These are phyloP conservation scores for Benincasa hispida DNA, from an alignment of 306 rosid species.

Conservation along the genomic window DNA sequence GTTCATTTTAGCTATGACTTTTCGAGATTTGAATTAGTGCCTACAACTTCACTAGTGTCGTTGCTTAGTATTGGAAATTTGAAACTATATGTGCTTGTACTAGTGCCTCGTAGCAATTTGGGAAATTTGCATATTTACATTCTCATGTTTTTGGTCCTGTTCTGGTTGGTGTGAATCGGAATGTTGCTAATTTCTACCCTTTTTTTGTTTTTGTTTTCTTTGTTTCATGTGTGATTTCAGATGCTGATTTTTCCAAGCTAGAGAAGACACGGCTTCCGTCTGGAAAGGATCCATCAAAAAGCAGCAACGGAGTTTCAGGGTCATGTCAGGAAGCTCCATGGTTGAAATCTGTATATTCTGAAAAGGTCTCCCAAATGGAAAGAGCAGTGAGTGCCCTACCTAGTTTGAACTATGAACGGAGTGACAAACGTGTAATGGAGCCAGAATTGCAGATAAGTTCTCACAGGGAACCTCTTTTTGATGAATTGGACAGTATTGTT, in stretches of 20 bases:
- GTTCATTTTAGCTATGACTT: not conserved
- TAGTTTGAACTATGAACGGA: conserved; percentile 42
- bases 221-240: conserved; percentile 30
- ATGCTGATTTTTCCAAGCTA: conserved; percentile 57
- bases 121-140: not conserved
- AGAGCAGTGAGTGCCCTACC: conserved; percentile 52
- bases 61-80: not conserved
- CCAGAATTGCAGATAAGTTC: conserved; percentile 52
- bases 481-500: conserved; percentile 77
- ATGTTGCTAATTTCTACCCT: conserved; percentile 13
- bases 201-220: conserved; percentile 10
- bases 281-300: conserved; percentile 48
- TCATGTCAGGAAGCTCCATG: conserved; percentile 71
- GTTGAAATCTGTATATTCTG: conserved; percentile 60
- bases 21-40: not conserved
- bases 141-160: not conserved
- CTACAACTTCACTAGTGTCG: not conserved
- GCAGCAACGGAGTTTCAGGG: conserved; percentile 46
- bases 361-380: conserved; percentile 50
- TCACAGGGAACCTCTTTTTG: conserved; percentile 63
- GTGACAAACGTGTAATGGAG: conserved; percentile 39
- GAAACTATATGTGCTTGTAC: not conserved
- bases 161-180: not conserved
- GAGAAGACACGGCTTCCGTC: conserved; percentile 26
- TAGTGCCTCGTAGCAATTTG: not conserved